Conservation (phyloP, 805 yeast species). For the Yarrowia sp. region DNA sequence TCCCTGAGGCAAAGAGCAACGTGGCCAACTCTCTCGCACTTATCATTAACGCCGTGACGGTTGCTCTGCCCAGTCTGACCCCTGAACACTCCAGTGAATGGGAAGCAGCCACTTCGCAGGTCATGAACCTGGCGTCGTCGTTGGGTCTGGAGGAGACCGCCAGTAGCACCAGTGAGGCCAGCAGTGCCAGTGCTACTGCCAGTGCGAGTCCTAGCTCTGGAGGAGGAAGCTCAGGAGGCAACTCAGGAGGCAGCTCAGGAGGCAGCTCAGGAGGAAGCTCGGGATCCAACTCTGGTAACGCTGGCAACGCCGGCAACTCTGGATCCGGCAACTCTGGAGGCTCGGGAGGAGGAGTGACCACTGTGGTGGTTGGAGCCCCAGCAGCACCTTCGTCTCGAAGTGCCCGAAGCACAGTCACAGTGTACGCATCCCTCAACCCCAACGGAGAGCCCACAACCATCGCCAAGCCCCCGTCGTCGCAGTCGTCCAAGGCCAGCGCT, state of each 20-base stretch:
- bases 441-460: conserved; percentile 10
- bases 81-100: conserved; percentile 11
- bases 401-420: conserved; percentile 2
- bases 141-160: conserved; percentile 5
- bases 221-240: background rate
- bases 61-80: conserved; percentile 16
- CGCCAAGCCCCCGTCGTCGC: background rate
- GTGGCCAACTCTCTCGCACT: conserved; percentile 8
- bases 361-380: background rate
- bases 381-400: background rate
- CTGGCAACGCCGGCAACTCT: background rate
- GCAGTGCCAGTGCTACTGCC: background rate
- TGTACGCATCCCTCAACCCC: background rate
- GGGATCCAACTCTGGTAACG: background rate
- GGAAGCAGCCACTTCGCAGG: conserved; percentile 7
- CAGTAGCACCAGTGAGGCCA: background rate
- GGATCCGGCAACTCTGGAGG: background rate
- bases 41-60: conserved; percentile 12
- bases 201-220: background rate
- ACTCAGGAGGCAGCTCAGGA: background rate
- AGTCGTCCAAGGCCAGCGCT: background rate
- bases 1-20: conserved; percentile 13
- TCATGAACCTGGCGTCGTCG: conserved; percentile 5
- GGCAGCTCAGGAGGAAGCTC: background rate
- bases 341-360: background rate